Percentiles rank a stretch among this genome's conserved stretches.
Evolutionary conservation across 148 eudicot species (phyloP).

Genomic region (Bassia scoparia): DNA sequence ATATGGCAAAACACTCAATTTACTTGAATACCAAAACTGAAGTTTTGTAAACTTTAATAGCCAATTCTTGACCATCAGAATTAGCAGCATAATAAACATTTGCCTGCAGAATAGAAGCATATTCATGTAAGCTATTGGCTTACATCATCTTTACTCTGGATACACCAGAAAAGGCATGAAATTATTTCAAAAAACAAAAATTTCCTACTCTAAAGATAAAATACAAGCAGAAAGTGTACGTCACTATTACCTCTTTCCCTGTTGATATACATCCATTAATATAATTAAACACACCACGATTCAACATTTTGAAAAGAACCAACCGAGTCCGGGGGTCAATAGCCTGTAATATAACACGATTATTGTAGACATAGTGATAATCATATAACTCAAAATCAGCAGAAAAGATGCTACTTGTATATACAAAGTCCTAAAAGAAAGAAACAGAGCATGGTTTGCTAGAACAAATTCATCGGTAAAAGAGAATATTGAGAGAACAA

Average conservation of each 20-base stretch:
- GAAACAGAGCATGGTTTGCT: too few relatives aligned
- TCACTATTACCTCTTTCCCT: slow-evolving; percentile 90
- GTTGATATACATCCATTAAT: slow-evolving; percentile 97
- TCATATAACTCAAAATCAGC: not conserved
- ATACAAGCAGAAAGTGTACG: not conserved
- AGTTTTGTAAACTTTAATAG: slow-evolving; percentile 92
- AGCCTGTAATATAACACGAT: slow-evolving; percentile 48
- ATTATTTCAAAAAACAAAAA: not conserved
- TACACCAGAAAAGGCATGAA: too few relatives aligned
- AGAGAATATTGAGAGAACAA: too few relatives aligned
- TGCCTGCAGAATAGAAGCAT: slow-evolving; percentile 52
- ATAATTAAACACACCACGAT: slow-evolving; percentile 80
- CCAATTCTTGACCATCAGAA: slow-evolving; percentile 79
- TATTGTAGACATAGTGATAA: not conserved
- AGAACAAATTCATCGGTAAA: too few relatives aligned
- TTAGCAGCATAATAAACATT: slow-evolving; percentile 96
- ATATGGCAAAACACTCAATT: slow-evolving; percentile 20
- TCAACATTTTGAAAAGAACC: slow-evolving; percentile 95
- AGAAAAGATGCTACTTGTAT: too few relatives aligned
- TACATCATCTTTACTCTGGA: not conserved
- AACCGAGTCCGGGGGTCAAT: slow-evolving; percentile 98
- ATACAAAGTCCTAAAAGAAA: too few relatives aligned
- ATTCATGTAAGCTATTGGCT: not conserved
- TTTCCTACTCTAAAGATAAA: not conserved
- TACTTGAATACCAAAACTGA: slow-evolving; percentile 97